Evolutionary conservation across 75 land plant species (phyloP), one percentile per base, ranked within the genome.

Genomic region (Chamaecyparis obtusa): DNA sequence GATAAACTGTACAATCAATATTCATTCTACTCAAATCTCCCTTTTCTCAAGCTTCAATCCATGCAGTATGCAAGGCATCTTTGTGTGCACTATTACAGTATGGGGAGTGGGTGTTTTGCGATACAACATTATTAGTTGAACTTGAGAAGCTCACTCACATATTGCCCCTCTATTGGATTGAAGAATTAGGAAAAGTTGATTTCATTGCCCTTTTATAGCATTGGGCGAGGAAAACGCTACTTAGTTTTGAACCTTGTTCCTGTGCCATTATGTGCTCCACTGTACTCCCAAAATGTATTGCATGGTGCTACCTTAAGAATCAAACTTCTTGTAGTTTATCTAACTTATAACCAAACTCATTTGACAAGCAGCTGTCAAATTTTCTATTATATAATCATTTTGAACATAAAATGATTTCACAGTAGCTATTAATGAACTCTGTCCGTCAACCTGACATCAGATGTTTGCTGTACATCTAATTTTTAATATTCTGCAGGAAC

Each of bases 401-500:
- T 30, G 67, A n/a, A 30, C 35, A 19, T 44, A 37, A 84, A n/a
- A 15, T 32, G 19, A 83, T n/a, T 80, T 86, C 5, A 35, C 37
- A 35, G 14, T 27, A 17, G 30, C 10, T 16, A 86, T 35, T 17
- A 86, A 1, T 35, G 16, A 33, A 72, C 10, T 9, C 2, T 39
- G 44, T 41, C 10, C 43, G 24, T 39, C 46, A 37, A 37, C 27
- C 27, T 39, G 46, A 19, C 24, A 78, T 78, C n/a, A 41, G 43
- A 39, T 78, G 43, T 17, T 21, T 7, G 43, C 3, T 37, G 27
- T 35, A 3, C 17, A 85, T 24, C 32, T 46, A 48, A 87, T 0
- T 44, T 87, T 39, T 87, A 9, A 49, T 54, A 15, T 74, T 44
- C 36, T 83, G n/a, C 90, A 95, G 94, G 94, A 90, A 76, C 90